Evolutionary conservation across 1,284 basidiomycete species (phyloP), one percentile per base, ranked within the genome.

Genomic region (Leccinum huronense): DNA sequence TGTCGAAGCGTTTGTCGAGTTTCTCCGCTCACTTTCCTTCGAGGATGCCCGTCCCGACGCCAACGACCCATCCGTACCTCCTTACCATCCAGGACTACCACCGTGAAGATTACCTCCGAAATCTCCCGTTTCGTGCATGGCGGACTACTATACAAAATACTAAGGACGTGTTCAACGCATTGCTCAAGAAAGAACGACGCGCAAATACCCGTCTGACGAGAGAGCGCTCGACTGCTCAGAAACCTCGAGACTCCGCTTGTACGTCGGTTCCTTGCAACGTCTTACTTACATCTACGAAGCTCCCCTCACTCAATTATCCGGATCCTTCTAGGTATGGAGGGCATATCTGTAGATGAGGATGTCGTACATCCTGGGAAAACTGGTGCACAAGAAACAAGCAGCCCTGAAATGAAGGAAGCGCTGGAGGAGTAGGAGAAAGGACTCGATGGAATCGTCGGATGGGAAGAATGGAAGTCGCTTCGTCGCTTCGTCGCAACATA

Each of bases 241-340:
- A 88, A 89, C 23, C 84, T 97, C 45, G 86, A 91, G 7, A 87
- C 90, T 9, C 86, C 87, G 5, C 82, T 84, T 14, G 85, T 90
- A 56, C 85, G 94, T 61, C 83, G 23, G 86, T 57, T 89, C 90
- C 38, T 80, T 97, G 19, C 93, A 95, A 70, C 87, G 90, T 59
- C 81, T 96, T 58, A 91, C 91, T 6, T 95, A 93, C 77, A 85
- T 97, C 40, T 99, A 97, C 75, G 97, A 99, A 78, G 84, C 94
- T 38, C 95, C 96, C 0, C 83, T 99, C 14, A 85, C 81, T 5
- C 86, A 96, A 66, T 98, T 98, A 72, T 92, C 97, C 0, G 86
- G 85, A 16, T 94, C 89, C 13, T 99, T 93, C 85, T 94, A 96
- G 74, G 80, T 99, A 57, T 98, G 97, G 97, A 94, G 93, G 72